phyloP scores from a whole-genome alignment of 1,284 basidiomycete genomes.

The Schizophyllum amplum region DNA sequence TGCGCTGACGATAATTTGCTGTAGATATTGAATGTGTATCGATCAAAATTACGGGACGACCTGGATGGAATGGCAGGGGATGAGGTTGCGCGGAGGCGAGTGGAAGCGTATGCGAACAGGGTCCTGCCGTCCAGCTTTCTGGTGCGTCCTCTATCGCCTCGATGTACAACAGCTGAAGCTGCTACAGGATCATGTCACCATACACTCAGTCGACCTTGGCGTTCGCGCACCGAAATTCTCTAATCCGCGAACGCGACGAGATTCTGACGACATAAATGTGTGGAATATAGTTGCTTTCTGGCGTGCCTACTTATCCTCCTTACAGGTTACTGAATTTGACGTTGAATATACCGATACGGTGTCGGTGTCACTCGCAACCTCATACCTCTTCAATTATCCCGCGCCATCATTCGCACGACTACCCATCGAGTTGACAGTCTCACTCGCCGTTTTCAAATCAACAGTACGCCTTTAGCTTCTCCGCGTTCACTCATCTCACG shows the following conservation, averaged over 20 bases:
- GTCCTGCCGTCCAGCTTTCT: constrained; percentile 61
- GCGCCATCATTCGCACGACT: constrained; percentile 72
- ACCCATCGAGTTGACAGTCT: constrained; percentile 71
- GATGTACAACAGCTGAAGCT: constrained; percentile 1
- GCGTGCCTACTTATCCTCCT: constrained; percentile 6
- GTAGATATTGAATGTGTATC: constrained; percentile 64
- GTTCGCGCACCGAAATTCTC: constrained; percentile 57
- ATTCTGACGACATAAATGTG: constrained; percentile 12
- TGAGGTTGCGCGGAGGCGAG: constrained; percentile 57
- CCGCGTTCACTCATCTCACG: constrained; percentile 1
- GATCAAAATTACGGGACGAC: constrained; percentile 60
- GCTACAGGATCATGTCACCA: constrained; percentile 62
- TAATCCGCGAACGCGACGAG: constrained; percentile 39
- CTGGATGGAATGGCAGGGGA: constrained; percentile 56
- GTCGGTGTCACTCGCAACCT: constrained; percentile 73
- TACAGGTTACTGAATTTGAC: constrained; percentile 53
- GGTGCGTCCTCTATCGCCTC: constrained; percentile 30
- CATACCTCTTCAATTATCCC: constrained; percentile 78
- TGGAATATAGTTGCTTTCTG: not conserved
- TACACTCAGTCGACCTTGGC: constrained; percentile 70
- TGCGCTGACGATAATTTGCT: constrained; percentile 3
- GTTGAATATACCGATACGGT: constrained; percentile 62
- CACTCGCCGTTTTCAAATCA: constrained; percentile 68
- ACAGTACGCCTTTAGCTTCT: constrained; percentile 33
- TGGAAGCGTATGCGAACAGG: constrained; percentile 66